A percentile compares a stretch with the other conserved stretches of the same genome.
Evolutionary conservation across 1,139 yeast species (phyloP).

Genomic region (Saccharomyces pastorianus): DNA sequence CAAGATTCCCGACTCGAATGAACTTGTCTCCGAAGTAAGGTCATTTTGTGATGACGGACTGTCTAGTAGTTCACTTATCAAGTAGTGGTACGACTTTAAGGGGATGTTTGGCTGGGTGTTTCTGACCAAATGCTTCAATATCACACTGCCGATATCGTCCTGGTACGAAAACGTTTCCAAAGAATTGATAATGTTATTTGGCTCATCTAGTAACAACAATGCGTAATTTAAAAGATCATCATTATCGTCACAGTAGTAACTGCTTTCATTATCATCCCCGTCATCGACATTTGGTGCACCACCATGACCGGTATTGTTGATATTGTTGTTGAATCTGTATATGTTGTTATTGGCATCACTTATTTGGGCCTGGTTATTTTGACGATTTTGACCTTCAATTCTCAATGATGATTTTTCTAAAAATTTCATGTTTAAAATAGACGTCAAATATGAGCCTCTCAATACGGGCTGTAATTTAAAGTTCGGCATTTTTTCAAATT

Average conservation of each 20-base stretch:
- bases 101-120: slow-evolving; percentile 28
- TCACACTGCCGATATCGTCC: slow-evolving; percentile 25
- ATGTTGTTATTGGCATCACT: slow-evolving; percentile 22
- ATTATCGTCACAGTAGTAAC: slow-evolving; percentile 22
- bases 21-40: slow-evolving; percentile 4
- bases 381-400: slow-evolving; percentile 9
- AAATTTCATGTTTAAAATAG: slow-evolving; percentile 39
- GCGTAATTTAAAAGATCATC: slow-evolving; percentile 42
- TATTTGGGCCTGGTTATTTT: background rate
- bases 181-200: slow-evolving; percentile 64
- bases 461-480: slow-evolving; percentile 57
- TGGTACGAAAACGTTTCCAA: slow-evolving; percentile 46
- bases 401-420: slow-evolving; percentile 16
- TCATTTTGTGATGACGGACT: background rate
- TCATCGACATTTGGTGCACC: slow-evolving; percentile 23
- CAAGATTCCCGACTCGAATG: slow-evolving; percentile 35
- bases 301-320: slow-evolving; percentile 17
- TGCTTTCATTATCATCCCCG: slow-evolving; percentile 8
- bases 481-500: slow-evolving; percentile 58
- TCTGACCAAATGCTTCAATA: slow-evolving; percentile 26
- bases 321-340: slow-evolving; percentile 15
- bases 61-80: slow-evolving; percentile 26
- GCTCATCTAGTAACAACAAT: slow-evolving; percentile 66
- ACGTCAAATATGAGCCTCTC: slow-evolving; percentile 67
- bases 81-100: slow-evolving; percentile 23